A percentile compares a stretch with the other conserved stretches of the same genome.
These are phyloP conservation scores for Penicillium salamii DNA, from an alignment of 495 filamentous ascomycete species.

Conservation along the genomic window DNA sequence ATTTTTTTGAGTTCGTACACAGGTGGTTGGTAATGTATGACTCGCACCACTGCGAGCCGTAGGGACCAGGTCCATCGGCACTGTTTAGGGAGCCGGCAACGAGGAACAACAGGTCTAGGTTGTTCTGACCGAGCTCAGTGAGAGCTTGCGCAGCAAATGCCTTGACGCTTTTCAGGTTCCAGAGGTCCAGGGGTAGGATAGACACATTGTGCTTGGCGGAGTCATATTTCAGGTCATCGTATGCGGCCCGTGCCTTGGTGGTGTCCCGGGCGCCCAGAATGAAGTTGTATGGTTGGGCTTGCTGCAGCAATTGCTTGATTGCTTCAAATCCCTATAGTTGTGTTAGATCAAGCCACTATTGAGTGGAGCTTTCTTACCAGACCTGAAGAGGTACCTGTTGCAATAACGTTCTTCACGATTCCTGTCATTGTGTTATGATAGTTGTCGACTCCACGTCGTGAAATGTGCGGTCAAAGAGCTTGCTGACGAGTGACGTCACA, in stretches of 20 bases:
- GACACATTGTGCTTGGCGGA: slow-evolving; percentile 17
- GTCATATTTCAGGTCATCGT: slow-evolving; percentile 21
- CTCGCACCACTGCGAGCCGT: slow-evolving; percentile 28
- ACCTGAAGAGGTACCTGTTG: slow-evolving; percentile 29
- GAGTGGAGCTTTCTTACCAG: slow-evolving; percentile 12
- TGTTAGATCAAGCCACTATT: slow-evolving; percentile 1
- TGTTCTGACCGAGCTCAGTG: slow-evolving; percentile 12
- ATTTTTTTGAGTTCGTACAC: slow-evolving; percentile 8
- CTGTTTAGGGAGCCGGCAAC: slow-evolving; percentile 18
- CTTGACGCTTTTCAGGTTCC: slow-evolving; percentile 23
- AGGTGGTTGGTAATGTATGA: slow-evolving; percentile 28
- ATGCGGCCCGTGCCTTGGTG: slow-evolving; percentile 17
- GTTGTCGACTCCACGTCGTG: background rate
- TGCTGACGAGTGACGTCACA: no score
- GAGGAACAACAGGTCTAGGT: slow-evolving; percentile 22
- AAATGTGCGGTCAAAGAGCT: background rate
- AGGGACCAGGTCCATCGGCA: slow-evolving; percentile 21
- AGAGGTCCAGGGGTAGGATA: slow-evolving; percentile 23
- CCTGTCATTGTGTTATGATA: slow-evolving; percentile 7
- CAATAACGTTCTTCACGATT: slow-evolving; percentile 20
- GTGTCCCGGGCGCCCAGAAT: slow-evolving; percentile 28
- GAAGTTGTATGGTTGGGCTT: slow-evolving; percentile 23
- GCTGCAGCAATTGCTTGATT: slow-evolving; percentile 26
- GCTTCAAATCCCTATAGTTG: slow-evolving; percentile 29
- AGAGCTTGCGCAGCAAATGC: slow-evolving; percentile 22